Percentiles rank a stretch among this genome's conserved stretches.
phyloP scores from a whole-genome alignment of 225 moss, liverwort and hornwort species.

The Bryoerythrophyllum caledonicum region DNA sequence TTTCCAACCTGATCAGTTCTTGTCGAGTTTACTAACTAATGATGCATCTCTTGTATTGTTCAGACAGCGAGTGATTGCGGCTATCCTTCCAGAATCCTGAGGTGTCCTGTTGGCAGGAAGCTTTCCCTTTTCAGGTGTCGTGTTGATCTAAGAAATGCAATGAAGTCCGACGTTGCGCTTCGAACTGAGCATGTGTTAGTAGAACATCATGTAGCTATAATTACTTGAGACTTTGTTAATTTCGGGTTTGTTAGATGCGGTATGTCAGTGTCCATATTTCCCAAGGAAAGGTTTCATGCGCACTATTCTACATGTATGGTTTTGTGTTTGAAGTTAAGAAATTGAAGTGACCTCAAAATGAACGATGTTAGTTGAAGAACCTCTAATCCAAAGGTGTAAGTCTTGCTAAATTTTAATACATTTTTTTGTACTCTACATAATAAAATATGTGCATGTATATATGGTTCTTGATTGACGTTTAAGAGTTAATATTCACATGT shows the following conservation, averaged over 20 bases:
- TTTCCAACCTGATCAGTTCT: conserved; percentile 6
- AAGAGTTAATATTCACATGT: no score
- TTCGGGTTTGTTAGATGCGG: not conserved
- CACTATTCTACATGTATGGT: no score
- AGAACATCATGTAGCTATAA: conserved; percentile 20
- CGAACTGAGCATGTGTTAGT: conserved; percentile 36
- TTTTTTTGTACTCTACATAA: no score
- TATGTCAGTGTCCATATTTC: not conserved
- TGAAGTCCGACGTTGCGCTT: conserved; percentile 41
- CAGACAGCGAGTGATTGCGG: conserved; percentile 23
- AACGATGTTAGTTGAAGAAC: no score
- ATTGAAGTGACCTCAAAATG: no score
- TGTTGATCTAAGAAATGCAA: conserved; percentile 34
- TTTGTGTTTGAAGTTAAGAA: no score
- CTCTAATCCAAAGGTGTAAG: no score
- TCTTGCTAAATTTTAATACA: no score
- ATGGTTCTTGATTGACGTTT: no score
- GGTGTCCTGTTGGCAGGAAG: conserved; percentile 5
- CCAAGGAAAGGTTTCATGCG: not conserved
- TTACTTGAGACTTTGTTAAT: not conserved
- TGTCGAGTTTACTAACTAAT: not conserved
- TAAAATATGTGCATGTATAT: no score
- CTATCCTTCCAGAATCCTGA: conserved; percentile 15
- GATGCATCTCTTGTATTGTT: conserved; percentile 14
- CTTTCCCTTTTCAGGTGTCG: not conserved